Percentiles rank a stretch among this genome's conserved stretches.
These are phyloP conservation scores for Strigomonas galati DNA, from an alignment of 208 protist genomes.

Conservation along the genomic window DNA sequence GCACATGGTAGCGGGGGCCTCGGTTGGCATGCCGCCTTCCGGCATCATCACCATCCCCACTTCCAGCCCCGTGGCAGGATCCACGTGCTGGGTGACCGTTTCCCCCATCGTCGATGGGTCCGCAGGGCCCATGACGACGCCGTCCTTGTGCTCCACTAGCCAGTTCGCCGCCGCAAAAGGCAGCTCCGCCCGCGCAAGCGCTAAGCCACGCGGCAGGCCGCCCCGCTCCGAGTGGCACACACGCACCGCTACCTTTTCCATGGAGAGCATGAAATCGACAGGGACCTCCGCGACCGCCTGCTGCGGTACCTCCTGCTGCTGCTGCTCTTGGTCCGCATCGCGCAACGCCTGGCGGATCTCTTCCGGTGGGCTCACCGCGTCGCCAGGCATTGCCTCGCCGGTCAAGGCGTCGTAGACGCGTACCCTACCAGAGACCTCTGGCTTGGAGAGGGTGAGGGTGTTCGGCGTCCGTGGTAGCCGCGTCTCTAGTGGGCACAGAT, in stretches of 20 bases:
- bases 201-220: conserved; percentile 36
- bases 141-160: not conserved
- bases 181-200: conserved; percentile 19
- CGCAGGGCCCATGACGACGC: not conserved
- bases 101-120: not conserved
- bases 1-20: conserved; percentile 7
- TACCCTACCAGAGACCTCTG: conserved; percentile 14
- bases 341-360: conserved; percentile 18
- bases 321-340: not conserved
- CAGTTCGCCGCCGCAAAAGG: conserved; percentile 30
- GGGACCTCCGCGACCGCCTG: conserved; percentile 4
- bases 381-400: not conserved
- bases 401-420: conserved; percentile 19
- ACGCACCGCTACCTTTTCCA: conserved; percentile 21
- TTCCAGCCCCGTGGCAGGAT: conserved; percentile 10
- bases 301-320: not conserved
- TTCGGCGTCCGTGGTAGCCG: not conserved
- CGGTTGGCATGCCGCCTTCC: not conserved
- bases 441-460: conserved; percentile 17
- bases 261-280: conserved; percentile 32
- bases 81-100: conserved; percentile 5
- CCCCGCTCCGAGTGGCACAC: conserved; percentile 48
- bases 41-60: conserved; percentile 8
- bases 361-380: conserved; percentile 16
- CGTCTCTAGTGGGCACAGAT: conserved; percentile 20